Evolutionary conservation across 2,329 filamentous ascomycete genomes (phyloP), one percentile per base, ranked within the genome.

Genomic region (Fusarium mundagurra): DNA sequence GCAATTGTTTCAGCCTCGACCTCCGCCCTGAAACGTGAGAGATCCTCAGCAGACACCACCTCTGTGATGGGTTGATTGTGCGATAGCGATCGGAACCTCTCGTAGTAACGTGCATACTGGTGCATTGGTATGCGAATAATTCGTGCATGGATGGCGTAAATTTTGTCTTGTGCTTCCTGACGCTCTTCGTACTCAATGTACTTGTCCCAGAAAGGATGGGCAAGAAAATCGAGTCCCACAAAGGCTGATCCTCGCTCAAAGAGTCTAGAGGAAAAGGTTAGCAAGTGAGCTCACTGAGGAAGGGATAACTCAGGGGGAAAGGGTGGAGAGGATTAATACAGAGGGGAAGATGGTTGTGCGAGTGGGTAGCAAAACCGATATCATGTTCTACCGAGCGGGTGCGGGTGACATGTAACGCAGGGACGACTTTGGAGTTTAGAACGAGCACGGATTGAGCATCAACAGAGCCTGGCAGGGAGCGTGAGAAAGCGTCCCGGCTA

Each of bases 191-290:
- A 98, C 81, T 98, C 96, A 73, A 99, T 91, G 80, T 98, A 99
- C 84, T 98, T 98, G 83, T 99, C 96, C 96, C 96, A 99, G 85
- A 99, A 98, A 3, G 95, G 95, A 81, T 98, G 95, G 5, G 95
- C 93, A 36, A 98, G 88, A 81, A 98, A 99, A 83, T 99, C 96
- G 24, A 98, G 88, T 22, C 96, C 96, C 45, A 98, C 95, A 78
- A 90, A 92, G 36, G 89, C 89, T 34, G 94, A 93, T 72, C 93
- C 96, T 75, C 96, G 93, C 82, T 99, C 96, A 81, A 98, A 98
- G 14, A 98, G 89, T 77, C 96, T 99, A 81, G 45, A 55, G n/a
- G 18, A 22, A n/a, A 29, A 57, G 51, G 79, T 84, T 75, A 84
- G 82, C 69, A 62, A 53, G 34, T 59, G 51, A 57, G 50, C 64